A percentile compares a stretch with the other conserved stretches of the same genome.
Conservation (phyloP, 116 monocot species). For the Thalassia testudinum region DNA sequence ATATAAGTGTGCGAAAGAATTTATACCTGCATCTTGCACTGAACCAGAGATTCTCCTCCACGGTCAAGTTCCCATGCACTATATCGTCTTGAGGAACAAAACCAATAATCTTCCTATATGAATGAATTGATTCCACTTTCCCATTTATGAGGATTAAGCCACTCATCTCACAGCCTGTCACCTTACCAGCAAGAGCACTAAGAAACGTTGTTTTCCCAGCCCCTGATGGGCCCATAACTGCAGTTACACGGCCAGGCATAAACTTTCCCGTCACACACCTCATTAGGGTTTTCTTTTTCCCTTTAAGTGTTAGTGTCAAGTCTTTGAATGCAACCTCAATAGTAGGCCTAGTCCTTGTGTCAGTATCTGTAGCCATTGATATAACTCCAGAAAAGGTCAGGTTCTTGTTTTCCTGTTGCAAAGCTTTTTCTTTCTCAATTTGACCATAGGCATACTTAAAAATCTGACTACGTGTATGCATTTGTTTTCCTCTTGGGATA, state of each 20-base stretch:
- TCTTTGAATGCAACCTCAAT: slow-evolving; percentile 93
- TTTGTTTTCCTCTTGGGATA: slow-evolving; percentile 51
- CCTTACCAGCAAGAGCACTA: slow-evolving; percentile 82
- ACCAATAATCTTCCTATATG: slow-evolving; percentile 91
- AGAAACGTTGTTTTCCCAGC: slow-evolving; percentile 97
- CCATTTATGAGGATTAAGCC: slow-evolving; percentile 89
- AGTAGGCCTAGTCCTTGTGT: slow-evolving; percentile 36
- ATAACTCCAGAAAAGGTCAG: slow-evolving; percentile 89
- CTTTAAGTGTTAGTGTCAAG: slow-evolving; percentile 63
- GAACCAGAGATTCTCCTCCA: slow-evolving; percentile 98
- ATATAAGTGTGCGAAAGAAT: background rate
- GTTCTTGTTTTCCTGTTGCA: slow-evolving; percentile 65
- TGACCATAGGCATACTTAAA: slow-evolving; percentile 97
- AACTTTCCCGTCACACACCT: slow-evolving; percentile 84
- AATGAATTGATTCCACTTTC: slow-evolving; percentile 57
- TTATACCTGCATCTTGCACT: slow-evolving; percentile 93
- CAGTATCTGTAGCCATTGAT: slow-evolving; percentile 78
- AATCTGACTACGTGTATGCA: slow-evolving; percentile 86
- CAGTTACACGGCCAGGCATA: slow-evolving; percentile 73
- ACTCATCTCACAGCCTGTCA: slow-evolving; percentile 59
- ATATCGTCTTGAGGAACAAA: slow-evolving; percentile 99
- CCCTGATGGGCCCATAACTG: slow-evolving; percentile 98
- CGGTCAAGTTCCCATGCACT: slow-evolving; percentile 97
- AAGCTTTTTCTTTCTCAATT: slow-evolving; percentile 87
- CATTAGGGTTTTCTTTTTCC: slow-evolving; percentile 71